Conservation (phyloP, 169 alveolate species). For the Plasmodium gaboni region DNA sequence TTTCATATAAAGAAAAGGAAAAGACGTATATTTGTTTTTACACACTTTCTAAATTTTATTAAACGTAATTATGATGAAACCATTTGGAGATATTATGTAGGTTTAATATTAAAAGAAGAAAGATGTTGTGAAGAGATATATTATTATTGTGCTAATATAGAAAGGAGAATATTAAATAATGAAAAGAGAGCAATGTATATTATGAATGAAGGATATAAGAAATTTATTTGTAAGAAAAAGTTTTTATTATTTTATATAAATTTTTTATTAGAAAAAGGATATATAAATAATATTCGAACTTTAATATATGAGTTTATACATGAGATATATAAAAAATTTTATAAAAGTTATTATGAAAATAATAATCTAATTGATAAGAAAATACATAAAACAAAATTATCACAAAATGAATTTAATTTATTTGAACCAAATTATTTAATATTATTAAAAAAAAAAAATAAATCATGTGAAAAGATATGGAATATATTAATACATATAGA, state of each 20-base stretch:
- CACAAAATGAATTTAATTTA: constrained; percentile 56
- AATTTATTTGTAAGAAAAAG: constrained; percentile 25
- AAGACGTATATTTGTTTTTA: constrained; percentile 51
- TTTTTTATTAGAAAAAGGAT: constrained; percentile 61
- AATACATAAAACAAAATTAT: constrained; percentile 1
- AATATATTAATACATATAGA: constrained; percentile 56
- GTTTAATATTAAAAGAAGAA: constrained; percentile 44
- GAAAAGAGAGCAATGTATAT: constrained; percentile 74
- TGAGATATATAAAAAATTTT: constrained; percentile 33
- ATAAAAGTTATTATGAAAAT: constrained; percentile 30
- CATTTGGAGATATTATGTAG: constrained; percentile 70
- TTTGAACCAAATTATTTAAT: constrained; percentile 38
- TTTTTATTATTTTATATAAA: constrained; percentile 39
- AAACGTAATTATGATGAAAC: constrained; percentile 74
- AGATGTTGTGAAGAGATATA: constrained; percentile 48
- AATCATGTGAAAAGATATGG: constrained; percentile 60
- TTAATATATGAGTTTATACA: constrained; percentile 44
- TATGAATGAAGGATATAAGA: constrained; percentile 73
- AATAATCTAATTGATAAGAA: constrained; percentile 5
- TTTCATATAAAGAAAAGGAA: constrained; percentile 40
- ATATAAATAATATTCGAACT: constrained; percentile 28
- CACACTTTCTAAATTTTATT: constrained; percentile 65
- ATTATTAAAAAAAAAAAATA: constrained; percentile 67
- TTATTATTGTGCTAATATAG: constrained; percentile 73
- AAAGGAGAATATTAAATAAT: constrained; percentile 56